These are phyloP conservation scores for Eimeria mitis DNA, from an alignment of 169 alveolate genomes.

Conservation along the genomic window DNA sequence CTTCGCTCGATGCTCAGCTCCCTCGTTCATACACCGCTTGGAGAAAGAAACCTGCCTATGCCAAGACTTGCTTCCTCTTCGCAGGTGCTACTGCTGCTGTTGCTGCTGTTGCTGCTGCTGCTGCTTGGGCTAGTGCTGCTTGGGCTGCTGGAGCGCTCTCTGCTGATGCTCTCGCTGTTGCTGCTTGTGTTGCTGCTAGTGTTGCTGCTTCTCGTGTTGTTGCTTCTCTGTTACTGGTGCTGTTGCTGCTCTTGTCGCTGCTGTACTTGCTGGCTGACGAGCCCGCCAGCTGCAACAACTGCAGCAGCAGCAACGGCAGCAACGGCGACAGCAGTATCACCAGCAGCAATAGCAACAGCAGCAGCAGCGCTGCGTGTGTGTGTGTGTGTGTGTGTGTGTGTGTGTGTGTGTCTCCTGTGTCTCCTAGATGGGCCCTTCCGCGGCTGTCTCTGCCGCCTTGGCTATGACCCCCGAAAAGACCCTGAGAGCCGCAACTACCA, in stretches of 20 bases:
- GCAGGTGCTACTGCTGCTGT: constrained; percentile 41
- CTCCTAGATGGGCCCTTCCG: constrained; percentile 87
- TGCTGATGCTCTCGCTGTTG: not conserved
- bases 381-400: not conserved
- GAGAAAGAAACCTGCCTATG: constrained; percentile 84
- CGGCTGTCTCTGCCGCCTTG: constrained; percentile 87
- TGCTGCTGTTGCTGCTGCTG: not conserved
- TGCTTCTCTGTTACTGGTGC: not conserved
- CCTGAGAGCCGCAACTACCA: constrained; percentile 84
- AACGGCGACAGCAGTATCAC: not conserved
- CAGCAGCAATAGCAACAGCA: not conserved
- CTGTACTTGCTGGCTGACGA: not conserved
- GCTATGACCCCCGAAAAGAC: constrained; percentile 86
- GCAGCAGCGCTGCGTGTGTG: not conserved
- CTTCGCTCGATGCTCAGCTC: constrained; percentile 84
- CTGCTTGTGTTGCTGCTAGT: not conserved
- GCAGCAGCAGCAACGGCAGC: not conserved
- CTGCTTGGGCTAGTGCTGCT: not conserved
- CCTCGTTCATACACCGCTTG: constrained; percentile 84
- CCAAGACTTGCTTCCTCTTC: constrained; percentile 77
- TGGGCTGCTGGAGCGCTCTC: not conserved
- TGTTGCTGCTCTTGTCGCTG: too few relatives aligned
- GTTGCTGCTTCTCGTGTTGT: not conserved
- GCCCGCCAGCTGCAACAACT: not conserved
- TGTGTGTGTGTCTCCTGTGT: not conserved